Base-by-base conservation (phyloP, 352 stramenopile species). In the Globisporangium rhizosaccharum region DNA sequence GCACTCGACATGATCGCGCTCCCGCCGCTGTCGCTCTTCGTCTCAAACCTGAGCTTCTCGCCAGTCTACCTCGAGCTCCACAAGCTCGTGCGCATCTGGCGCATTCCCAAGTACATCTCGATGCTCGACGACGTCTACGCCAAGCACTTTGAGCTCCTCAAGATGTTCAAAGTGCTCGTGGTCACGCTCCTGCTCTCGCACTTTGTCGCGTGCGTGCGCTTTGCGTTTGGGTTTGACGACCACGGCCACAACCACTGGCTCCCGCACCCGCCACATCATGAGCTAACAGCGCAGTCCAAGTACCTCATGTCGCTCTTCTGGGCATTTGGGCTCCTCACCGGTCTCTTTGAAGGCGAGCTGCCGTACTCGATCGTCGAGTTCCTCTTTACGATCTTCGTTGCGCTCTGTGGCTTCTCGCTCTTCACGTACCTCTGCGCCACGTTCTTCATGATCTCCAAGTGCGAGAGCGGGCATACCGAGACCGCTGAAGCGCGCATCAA, bases 371-470 rank as follows among this genome's bases (percentile, higher is more conserved):
- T 67, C 51, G 41, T 55, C 0, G 68, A 88, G 54, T 87, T 87
- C 47, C 67, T 68, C 17, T 90, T 88, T 37, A 88, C 74, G 5
- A 81, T 87, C 36, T 49, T 72, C 9, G 76, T 87, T n/a, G 69
- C 66, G 20, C 51, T 88, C 14, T 75, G 76, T 26, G 78, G 80
- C 1, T 88, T 90, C 62, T 75, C 75, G 11, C 58, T 90, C 23
- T 90, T 90, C 50, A 87, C 78, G 51, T 77, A 83, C 36, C 53
- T 90, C 1, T 88, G 76, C 37, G 78, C 78, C 17, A 88, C 80
- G 11, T 85, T 90, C 41, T 90, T 90, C 57, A 71, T 87, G 51
- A 61, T 90, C 3, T 88, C 78, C 47, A 90, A 90, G 53, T 88
- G 80, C 50, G 80, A 87, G 67, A 66, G 63, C 36, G 73, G 74